Conservation (phyloP, 139 green algal species). For the Picochlorum sp. region DNA sequence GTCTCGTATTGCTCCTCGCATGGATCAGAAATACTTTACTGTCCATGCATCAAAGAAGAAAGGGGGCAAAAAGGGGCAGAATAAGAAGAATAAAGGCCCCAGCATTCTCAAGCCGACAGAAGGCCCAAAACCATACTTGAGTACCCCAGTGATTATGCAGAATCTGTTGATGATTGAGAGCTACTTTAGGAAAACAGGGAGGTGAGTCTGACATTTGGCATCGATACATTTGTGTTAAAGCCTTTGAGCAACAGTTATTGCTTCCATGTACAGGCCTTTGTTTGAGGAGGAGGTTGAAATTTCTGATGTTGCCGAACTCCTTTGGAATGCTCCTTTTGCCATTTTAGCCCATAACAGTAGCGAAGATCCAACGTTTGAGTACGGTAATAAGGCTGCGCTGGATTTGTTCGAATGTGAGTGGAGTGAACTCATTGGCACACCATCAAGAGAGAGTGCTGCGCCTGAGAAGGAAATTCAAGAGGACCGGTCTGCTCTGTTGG, state of each 20-base stretch:
- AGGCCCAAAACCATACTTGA: slow-evolving; percentile 6
- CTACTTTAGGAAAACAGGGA: slow-evolving; percentile 24
- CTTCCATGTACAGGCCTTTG: slow-evolving; percentile 14
- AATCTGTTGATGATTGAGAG: slow-evolving; percentile 35
- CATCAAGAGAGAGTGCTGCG: slow-evolving; percentile 7
- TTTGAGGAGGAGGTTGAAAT: slow-evolving; percentile 29
- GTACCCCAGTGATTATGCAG: slow-evolving; percentile 26
- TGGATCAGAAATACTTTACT: neutral
- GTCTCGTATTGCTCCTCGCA: no score
- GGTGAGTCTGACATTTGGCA: neutral
- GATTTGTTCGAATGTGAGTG: slow-evolving; percentile 29
- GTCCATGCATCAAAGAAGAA: slow-evolving; percentile 3
- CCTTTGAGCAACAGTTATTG: no score
- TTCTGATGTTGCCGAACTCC: slow-evolving; percentile 10
- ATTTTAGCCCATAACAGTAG: slow-evolving; percentile 19
- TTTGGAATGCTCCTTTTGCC: slow-evolving; percentile 30
- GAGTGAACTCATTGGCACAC: slow-evolving; percentile 26
- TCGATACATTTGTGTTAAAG: no score
- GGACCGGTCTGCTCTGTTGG: slow-evolving; percentile 3
- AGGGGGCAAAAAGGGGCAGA: neutral
- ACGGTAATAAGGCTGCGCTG: slow-evolving; percentile 27
- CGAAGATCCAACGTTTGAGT: slow-evolving; percentile 17
- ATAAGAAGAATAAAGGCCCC: slow-evolving; percentile 8
- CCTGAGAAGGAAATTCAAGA: slow-evolving; percentile 13
- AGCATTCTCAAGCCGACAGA: neutral